phyloP scores from a whole-genome alignment of 495 filamentous ascomycete genomes.

The Podospora pseudopauciseta region DNA sequence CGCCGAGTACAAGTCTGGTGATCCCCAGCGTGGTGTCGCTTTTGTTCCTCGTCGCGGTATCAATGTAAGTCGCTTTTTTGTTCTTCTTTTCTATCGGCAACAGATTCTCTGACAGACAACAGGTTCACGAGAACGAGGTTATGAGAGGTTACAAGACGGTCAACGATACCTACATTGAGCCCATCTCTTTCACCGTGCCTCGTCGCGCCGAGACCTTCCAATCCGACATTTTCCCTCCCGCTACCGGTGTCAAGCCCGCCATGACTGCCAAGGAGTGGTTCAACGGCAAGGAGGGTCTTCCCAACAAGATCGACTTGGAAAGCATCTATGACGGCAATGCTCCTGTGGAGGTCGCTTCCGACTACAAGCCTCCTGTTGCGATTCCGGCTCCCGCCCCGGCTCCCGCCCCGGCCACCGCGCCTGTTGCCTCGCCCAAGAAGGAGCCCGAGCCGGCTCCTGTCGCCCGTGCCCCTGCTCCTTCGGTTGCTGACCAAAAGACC shows the following conservation, averaged over 20 bases:
- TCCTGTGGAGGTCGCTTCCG: slow-evolving; percentile 66
- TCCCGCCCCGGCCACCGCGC: slow-evolving; percentile 42
- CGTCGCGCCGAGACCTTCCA: slow-evolving; percentile 96
- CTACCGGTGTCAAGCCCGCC: slow-evolving; percentile 70
- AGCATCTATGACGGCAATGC: slow-evolving; percentile 82
- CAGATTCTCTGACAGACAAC: slow-evolving; percentile 36
- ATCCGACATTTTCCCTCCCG: slow-evolving; percentile 91
- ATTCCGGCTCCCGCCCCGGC: slow-evolving; percentile 34
- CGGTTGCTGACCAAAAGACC: slow-evolving; percentile 75
- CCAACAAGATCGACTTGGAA: slow-evolving; percentile 88
- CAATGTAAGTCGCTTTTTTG: slow-evolving; percentile 54
- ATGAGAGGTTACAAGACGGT: slow-evolving; percentile 96
- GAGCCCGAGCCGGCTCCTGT: slow-evolving; percentile 49
- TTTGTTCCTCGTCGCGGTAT: slow-evolving; percentile 95
- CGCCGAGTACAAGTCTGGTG: slow-evolving; percentile 90
- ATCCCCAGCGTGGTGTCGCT: slow-evolving; percentile 91
- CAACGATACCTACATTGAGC: slow-evolving; percentile 90
- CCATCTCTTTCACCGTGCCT: slow-evolving; percentile 95
- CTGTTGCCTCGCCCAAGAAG: slow-evolving; percentile 53
- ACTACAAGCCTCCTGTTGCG: slow-evolving; percentile 59
- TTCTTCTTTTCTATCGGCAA: not conserved
- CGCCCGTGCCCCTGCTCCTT: slow-evolving; percentile 48
- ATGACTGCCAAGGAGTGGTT: slow-evolving; percentile 82
- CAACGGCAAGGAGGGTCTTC: slow-evolving; percentile 73
- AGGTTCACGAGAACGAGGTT: slow-evolving; percentile 88